Base-by-base conservation (phyloP, 179 eudicot genomes). In the Gypsophila paniculata region DNA sequence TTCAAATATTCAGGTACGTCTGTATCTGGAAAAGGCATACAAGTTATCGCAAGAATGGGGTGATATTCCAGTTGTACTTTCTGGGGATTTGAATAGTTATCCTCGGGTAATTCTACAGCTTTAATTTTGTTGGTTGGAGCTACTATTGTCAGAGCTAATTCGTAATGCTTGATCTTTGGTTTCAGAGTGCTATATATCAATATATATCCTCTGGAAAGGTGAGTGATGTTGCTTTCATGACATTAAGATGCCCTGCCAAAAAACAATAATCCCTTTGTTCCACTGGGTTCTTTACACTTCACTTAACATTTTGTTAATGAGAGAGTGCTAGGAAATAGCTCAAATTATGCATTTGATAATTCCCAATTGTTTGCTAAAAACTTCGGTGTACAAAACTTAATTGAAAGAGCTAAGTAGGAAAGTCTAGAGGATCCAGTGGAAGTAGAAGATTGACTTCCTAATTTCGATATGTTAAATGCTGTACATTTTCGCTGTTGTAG, bases 101-200 rank as follows among this genome's bases (percentile, higher is more conserved):
- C 97, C 96, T 32, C 84, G 82, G 93, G 97, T 89, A 68, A 69
- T 57, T 58, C 65, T 73, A 65, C 55, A 21, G 26, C 46, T 52
- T 66, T 17, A 18, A 42, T 29, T 38, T 25, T 19, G 18, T 54
- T 53, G 38, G 49, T 61, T 23, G 65, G 18, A 12, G 17, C 48
- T 62, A 13, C 8, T 62, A 2, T 63, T 39, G 14, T 42, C 12
- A 68, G 19, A 58, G 13, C 25, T 66, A 57, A 64, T 70, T 19
- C 38, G 52, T 77, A 59, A 80, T 57, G 15, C 26, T 52, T 12
- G 75, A 17, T 64, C 34, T 69, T 57, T 58, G 80, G 51, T 82
- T 74, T 19, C 90, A 93, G 98, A 93, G 98, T 87, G 91, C 96
- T 65, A 53, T 87, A 18, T 93, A 93, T 77, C 81, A 87, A 76